These are phyloP conservation scores for Rhizopogon vulgaris DNA, from an alignment of 768 basidiomycete genomes.

Conservation along the genomic window DNA sequence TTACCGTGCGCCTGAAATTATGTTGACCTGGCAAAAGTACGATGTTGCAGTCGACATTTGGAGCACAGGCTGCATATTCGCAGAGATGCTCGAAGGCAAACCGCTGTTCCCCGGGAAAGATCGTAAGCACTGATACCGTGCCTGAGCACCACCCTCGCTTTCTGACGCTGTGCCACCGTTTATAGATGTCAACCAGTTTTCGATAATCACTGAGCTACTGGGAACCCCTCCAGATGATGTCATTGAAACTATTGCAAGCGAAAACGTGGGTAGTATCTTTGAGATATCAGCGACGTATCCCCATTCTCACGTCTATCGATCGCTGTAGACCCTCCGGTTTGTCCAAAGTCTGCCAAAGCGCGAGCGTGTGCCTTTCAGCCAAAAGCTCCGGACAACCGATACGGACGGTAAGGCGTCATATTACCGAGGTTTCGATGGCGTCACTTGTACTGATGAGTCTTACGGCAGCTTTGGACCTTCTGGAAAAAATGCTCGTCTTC, in stretches of 20 bases:
- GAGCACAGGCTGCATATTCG: slow-evolving; percentile 99
- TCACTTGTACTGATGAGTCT: not conserved
- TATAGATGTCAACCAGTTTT: slow-evolving; percentile 98
- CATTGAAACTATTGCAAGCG: slow-evolving; percentile 96
- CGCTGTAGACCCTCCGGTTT: slow-evolving; percentile 83
- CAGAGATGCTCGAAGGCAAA: slow-evolving; percentile 99
- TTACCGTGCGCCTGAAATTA: slow-evolving; percentile 98
- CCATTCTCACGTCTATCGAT: slow-evolving; percentile 10
- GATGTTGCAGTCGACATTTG: slow-evolving; percentile 99
- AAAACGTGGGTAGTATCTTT: slow-evolving; percentile 63
- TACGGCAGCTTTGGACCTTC: slow-evolving; percentile 75
- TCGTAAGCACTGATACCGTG: slow-evolving; percentile 54
- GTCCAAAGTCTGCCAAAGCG: slow-evolving; percentile 98
- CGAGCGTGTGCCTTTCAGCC: slow-evolving; percentile 89
- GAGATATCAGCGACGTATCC: not conserved
- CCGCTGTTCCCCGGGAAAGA: slow-evolving; percentile 99
- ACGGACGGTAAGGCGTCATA: slow-evolving; percentile 58
- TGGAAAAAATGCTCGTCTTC: slow-evolving; percentile 99
- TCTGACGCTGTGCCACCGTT: slow-evolving; percentile 7
- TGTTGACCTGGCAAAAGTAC: slow-evolving; percentile 99
- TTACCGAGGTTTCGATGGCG: not conserved
- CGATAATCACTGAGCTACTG: slow-evolving; percentile 96
- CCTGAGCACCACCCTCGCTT: not conserved
- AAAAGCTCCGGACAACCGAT: slow-evolving; percentile 87
- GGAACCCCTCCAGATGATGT: slow-evolving; percentile 99